Conservation (phyloP, 2,329 filamentous ascomycete species). For the Botrytis hyacinthi region DNA sequence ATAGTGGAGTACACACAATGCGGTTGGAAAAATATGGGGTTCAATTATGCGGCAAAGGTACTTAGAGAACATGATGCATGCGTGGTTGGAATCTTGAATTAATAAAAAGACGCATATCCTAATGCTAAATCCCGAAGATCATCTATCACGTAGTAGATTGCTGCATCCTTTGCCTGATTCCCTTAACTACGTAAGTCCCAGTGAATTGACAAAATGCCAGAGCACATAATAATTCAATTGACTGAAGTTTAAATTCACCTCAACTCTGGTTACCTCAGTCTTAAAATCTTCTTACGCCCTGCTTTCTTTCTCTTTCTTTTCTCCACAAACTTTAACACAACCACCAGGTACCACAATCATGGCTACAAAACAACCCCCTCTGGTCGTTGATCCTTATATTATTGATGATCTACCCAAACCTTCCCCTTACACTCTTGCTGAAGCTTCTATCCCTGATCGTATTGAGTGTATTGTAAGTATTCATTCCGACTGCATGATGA, state of each 20-base stretch:
- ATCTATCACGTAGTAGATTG: background rate
- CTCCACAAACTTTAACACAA: background rate
- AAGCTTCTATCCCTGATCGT: background rate
- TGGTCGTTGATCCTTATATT: background rate
- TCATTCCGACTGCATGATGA: background rate
- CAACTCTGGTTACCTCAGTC: background rate
- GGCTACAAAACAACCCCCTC: background rate
- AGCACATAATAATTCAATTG: background rate
- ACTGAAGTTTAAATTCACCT: background rate
- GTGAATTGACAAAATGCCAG: background rate
- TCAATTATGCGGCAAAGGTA: background rate
- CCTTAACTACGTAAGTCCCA: background rate
- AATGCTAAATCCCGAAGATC: background rate
- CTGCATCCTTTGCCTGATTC: too few relatives aligned
- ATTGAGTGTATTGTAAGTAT: background rate
- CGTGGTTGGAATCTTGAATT: background rate
- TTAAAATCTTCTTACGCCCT: background rate
- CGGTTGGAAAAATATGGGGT: too few relatives aligned
- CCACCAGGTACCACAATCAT: background rate
- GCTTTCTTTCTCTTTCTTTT: background rate
- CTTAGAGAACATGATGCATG: too few relatives aligned
- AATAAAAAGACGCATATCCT: background rate
- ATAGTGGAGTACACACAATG: background rate
- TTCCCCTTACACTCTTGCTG: background rate
- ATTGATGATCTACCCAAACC: background rate